A percentile compares a stretch with the other conserved stretches of the same genome.
Conservation (phyloP, 805 yeast genomes). For the Pichia heedii region DNA sequence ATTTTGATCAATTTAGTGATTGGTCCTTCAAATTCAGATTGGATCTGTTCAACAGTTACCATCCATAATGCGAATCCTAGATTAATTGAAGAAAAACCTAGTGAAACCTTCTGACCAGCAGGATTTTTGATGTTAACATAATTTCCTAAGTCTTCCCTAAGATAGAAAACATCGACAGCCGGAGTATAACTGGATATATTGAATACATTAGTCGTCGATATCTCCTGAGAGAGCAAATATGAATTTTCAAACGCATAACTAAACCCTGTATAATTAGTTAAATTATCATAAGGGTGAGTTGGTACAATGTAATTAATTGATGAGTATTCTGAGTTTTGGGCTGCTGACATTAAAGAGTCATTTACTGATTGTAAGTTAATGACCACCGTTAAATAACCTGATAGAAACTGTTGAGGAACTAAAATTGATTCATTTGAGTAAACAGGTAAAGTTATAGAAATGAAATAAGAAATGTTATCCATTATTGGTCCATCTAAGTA, state of each 20-base stretch:
- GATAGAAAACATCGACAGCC: conserved; percentile 15
- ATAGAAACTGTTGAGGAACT: conserved; percentile 45
- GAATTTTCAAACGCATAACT: conserved; percentile 35
- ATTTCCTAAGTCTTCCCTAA: conserved; percentile 31
- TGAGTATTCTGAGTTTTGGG: conserved; percentile 24
- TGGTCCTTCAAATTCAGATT: conserved; percentile 52
- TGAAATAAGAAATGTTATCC: conserved; percentile 38
- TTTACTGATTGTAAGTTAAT: conserved; percentile 31
- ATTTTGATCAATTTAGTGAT: conserved; percentile 51
- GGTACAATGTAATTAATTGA: conserved; percentile 22
- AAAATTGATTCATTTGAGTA: conserved; percentile 65
- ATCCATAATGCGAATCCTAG: conserved; percentile 51
- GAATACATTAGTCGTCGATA: not conserved
- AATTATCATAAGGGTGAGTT: conserved; percentile 14
- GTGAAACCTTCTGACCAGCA: conserved; percentile 35
- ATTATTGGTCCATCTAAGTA: conserved; percentile 57
- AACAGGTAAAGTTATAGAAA: conserved; percentile 75
- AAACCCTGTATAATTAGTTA: conserved; percentile 27
- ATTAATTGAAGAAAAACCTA: conserved; percentile 45
- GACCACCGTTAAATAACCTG: conserved; percentile 63
- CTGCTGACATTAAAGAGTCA: conserved; percentile 32
- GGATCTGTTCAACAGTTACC: conserved; percentile 60
- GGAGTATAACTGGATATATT: conserved; percentile 16
- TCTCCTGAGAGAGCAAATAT: conserved; percentile 4
- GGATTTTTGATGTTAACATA: conserved; percentile 30